Base-by-base conservation (phyloP, 139 green algal genomes). In the Ostreobium quekettii region DNA sequence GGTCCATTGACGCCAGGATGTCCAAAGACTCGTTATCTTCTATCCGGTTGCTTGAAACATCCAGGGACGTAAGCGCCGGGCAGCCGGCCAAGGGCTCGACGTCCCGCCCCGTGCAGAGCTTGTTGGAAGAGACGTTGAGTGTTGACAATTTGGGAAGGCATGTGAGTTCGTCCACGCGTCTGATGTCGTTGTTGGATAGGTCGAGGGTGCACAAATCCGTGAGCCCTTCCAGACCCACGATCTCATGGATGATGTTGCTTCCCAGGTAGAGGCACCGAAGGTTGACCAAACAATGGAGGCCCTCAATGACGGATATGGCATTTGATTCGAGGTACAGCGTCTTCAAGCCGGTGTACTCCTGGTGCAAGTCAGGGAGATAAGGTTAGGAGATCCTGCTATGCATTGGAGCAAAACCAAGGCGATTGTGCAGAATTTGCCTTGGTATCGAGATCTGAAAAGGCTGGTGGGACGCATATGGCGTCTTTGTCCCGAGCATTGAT, bases 301-400 rank as follows among this genome's bases (percentile, higher is more conserved):
- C 74, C 49, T 89, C 74, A 15, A 92, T 84, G 3, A 67, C 53
- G 5, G 64, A 58, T 36, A 92, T 87, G 2, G 79, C 80, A 71
- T 92, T 92, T 64, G 78, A 73, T 53, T 90, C 78, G 28, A 92
- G 72, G 76, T 92, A 92, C n/a, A 92, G 71, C 0, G 84, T 84
- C 8, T 74, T 80, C 3, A 92, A 67, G 7, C 86, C 86, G 2
- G 82, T 86, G 78, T 89, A 92, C 1, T 72, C 86, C 83, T 91
- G 70, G 26, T 72, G 60, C 11, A 62, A 6, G 32, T 66, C 28
- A 66, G 53, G 29, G 5, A 24, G 49, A 48, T 28, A 42, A 3
- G 31, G 57, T 46, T 56, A 26, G 36, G 35, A 26, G 4, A n/a
- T 46, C 4, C 46, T 8, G 19, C 6, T 33, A 7, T 8, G 8